These are phyloP conservation scores for Austroboletus novae-zelandiae DNA, from an alignment of 1,284 basidiomycete species.

Conservation along the genomic window DNA sequence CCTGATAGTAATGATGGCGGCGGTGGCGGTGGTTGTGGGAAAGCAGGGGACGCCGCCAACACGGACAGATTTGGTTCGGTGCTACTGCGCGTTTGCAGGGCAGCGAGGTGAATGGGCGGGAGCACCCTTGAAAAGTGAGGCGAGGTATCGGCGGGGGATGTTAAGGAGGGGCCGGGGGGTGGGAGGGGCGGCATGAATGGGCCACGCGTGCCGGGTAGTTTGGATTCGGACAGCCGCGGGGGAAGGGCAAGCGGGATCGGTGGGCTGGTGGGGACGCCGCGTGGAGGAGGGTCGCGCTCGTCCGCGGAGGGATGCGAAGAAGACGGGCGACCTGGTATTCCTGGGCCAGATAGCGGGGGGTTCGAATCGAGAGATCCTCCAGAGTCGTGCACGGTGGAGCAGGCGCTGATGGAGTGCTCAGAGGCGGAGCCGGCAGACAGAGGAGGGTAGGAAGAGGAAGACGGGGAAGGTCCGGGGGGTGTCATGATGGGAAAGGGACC, in stretches of 20 bases:
- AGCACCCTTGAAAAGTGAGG: slow-evolving; percentile 28
- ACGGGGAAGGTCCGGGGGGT: slow-evolving; percentile 26
- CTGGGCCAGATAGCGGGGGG: slow-evolving; percentile 55
- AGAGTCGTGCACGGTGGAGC: slow-evolving; percentile 16
- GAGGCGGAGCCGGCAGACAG: background rate
- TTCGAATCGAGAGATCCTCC: slow-evolving; percentile 32
- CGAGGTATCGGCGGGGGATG: slow-evolving; percentile 15
- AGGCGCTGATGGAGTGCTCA: slow-evolving; percentile 14
- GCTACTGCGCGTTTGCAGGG: slow-evolving; percentile 15
- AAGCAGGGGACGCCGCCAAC: slow-evolving; percentile 16
- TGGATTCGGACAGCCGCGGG: background rate
- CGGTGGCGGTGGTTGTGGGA: slow-evolving; percentile 16
- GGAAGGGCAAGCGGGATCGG: background rate
- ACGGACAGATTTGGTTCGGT: slow-evolving; percentile 10
- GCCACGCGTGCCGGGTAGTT: background rate
- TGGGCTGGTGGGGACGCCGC: slow-evolving; percentile 12
- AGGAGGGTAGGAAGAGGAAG: slow-evolving; percentile 18
- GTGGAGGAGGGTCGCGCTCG: slow-evolving; percentile 16
- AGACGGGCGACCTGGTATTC: slow-evolving; percentile 48
- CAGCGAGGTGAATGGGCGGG: slow-evolving; percentile 24
- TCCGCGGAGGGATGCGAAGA: slow-evolving; percentile 19
- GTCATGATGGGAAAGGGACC: slow-evolving; percentile 53
- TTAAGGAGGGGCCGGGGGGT: background rate
- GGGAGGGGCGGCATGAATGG: background rate
- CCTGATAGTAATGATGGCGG: slow-evolving; percentile 1